Evolutionary conservation across 2,329 filamentous ascomycete species (phyloP), one percentile per base, ranked within the genome.

Genomic region (Arachnopeziza araneosa): DNA sequence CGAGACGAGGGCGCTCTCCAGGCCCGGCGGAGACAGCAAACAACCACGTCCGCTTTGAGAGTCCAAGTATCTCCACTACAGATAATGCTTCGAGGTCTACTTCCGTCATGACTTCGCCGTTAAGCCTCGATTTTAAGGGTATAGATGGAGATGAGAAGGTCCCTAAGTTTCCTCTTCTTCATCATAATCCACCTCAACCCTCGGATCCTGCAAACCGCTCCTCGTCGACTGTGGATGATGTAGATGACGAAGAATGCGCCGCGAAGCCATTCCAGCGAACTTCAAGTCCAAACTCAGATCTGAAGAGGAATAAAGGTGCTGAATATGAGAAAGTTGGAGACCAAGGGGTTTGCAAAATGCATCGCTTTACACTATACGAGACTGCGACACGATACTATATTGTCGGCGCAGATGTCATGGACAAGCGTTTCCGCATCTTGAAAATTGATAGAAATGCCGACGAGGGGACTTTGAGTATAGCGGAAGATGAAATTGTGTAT

Each of bases 311-410:
- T 50, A 72, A 68, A 59, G 68, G 66, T 19, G 68, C 67, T 17
- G 66, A 62, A 56, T 70, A 72, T 58, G 70, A 69, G 50, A 72
- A 72, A 56, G 65, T 70, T 52, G 67, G 68, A 14, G 77, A 78
- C 59, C 76, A 80, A 57, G 77, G 78, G 1, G 75, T 81, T 52
- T 78, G 76, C 60, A 79, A 79, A 58, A 96, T 99, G 91, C 92
- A 97, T 78, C 96, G 95, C 70, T 98, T 96, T 75, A 95, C 90
- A n/a, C 78, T 99, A 23, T 98, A 99, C 75, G 95, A 99, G 77
- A 99, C 95, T 2, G 90, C 91, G 14, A 91, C 88, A 58, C 85
- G 91, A 56, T 99, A 95, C 75, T 99, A 97, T 74, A 88, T 99
- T 65, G 91, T 98, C 21, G 95, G 95, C 17, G 89, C 90, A 56